These are phyloP conservation scores for Penicillium frequentans DNA, from an alignment of 2,329 filamentous ascomycete genomes.

Conservation along the genomic window DNA sequence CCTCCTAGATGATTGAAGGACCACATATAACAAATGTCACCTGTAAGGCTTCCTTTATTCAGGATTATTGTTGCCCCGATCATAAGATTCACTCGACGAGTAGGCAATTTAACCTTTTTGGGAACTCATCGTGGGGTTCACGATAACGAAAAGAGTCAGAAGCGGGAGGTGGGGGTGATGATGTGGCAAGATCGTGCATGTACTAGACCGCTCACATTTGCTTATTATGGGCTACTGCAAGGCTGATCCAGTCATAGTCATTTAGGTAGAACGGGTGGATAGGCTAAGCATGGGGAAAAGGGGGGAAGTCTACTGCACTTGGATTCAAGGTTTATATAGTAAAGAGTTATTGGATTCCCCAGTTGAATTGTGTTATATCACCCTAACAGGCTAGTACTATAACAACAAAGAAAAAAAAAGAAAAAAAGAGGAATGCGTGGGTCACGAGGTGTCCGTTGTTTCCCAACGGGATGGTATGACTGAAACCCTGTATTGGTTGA, in stretches of 20 bases:
- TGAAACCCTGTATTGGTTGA: neutral
- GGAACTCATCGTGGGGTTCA: neutral
- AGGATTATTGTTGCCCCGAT: neutral
- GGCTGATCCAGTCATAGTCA: neutral
- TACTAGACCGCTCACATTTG: neutral
- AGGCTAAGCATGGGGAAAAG: neutral
- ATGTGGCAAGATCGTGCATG: constrained; percentile 1
- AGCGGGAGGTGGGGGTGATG: neutral
- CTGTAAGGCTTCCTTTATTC: no score
- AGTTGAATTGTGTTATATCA: neutral
- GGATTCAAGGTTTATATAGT: no score
- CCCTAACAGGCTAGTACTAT: neutral
- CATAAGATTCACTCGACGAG: neutral
- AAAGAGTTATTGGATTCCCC: neutral
- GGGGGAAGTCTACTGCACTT: no score
- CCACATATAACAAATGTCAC: no score
- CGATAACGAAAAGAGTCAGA: neutral
- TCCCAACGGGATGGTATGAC: neutral
- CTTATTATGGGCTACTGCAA: neutral
- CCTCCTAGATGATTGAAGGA: no score
- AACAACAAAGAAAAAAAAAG: neutral
- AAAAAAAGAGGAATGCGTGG: neutral
- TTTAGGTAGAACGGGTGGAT: neutral
- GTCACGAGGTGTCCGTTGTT: neutral
- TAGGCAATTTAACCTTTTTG: neutral